A percentile compares a stretch with the other conserved stretches of the same genome.
Conservation (phyloP, 2,329 filamentous ascomycete genomes). For the Phialophora verrucosa region DNA sequence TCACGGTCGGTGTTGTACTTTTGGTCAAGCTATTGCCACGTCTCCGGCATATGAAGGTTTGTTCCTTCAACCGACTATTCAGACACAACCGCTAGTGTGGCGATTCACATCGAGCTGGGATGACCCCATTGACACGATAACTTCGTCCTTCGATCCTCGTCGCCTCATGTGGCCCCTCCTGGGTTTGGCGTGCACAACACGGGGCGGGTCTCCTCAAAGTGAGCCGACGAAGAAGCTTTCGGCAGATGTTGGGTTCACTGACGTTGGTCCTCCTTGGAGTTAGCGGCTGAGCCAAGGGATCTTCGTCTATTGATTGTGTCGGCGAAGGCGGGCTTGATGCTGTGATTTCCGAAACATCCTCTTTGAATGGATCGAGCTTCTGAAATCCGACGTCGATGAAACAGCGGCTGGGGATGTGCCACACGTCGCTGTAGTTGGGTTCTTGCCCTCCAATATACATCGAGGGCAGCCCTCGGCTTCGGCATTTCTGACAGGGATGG, state of each 20-base stretch:
- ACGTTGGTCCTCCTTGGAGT: constrained; percentile 3
- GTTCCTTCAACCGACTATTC: not conserved
- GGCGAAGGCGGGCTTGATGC: constrained; percentile 6
- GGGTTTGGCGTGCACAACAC: constrained; percentile 26
- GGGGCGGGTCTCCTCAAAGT: constrained; percentile 23
- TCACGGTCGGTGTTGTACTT: not conserved
- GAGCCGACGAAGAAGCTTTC: constrained; percentile 23
- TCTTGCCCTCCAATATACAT: not conserved
- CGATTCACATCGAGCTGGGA: constrained; percentile 28
- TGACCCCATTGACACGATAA: constrained; percentile 20
- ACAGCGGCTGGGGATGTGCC: constrained; percentile 37
- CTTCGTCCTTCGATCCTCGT: constrained; percentile 28
- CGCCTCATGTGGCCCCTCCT: constrained; percentile 23
- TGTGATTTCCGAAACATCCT: constrained; percentile 7
- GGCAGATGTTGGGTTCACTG: constrained; percentile 14
- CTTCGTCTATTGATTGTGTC: constrained; percentile 18
- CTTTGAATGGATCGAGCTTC: constrained; percentile 33
- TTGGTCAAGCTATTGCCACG: constrained; percentile 8
- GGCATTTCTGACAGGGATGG: constrained; percentile 31
- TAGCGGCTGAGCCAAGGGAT: not conserved
- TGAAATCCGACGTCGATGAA: constrained; percentile 38
- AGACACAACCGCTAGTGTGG: not conserved
- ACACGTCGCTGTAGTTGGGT: constrained; percentile 22
- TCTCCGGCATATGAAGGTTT: not conserved
- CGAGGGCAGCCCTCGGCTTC: constrained; percentile 11